phyloP scores from a whole-genome alignment of 2,329 filamentous ascomycete genomes.

The Fusarium sp. region DNA sequence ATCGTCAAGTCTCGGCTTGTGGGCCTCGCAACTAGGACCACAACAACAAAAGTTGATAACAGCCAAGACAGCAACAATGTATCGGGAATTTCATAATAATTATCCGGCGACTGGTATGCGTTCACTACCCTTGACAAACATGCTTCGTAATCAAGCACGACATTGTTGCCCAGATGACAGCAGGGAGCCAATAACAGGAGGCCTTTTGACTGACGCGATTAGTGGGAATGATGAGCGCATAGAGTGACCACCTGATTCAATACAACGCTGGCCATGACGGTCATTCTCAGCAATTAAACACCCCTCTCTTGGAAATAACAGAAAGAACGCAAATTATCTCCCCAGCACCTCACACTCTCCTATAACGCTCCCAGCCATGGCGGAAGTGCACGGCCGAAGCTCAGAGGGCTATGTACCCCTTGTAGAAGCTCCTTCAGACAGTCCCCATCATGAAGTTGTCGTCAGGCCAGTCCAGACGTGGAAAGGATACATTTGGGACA shows the following conservation, averaged over 20 bases:
- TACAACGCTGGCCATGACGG: background rate
- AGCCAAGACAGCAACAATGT: background rate
- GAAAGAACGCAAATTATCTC: background rate
- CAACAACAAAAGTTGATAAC: background rate
- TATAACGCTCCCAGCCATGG: background rate
- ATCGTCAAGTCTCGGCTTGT: too few species aligned
- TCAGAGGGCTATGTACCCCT: background rate
- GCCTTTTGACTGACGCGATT: conserved; percentile 25
- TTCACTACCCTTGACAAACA: background rate
- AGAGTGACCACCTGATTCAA: background rate
- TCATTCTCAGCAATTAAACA: background rate
- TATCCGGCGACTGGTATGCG: background rate
- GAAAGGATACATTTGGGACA: conserved; percentile 55
- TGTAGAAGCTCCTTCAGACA: background rate
- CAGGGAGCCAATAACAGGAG: background rate
- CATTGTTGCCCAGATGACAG: background rate
- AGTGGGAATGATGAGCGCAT: conserved; percentile 28
- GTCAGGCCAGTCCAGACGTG: conserved; percentile 38
- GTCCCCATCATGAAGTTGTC: background rate
- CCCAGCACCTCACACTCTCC: background rate
- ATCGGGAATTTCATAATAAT: background rate
- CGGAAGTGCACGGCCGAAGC: background rate
- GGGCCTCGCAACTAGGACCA: background rate
- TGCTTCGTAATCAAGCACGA: background rate
- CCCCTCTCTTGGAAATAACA: background rate